These are phyloP conservation scores for Juglanconis sp. DNA, from an alignment of 2,329 filamentous ascomycete species.

Conservation along the genomic window DNA sequence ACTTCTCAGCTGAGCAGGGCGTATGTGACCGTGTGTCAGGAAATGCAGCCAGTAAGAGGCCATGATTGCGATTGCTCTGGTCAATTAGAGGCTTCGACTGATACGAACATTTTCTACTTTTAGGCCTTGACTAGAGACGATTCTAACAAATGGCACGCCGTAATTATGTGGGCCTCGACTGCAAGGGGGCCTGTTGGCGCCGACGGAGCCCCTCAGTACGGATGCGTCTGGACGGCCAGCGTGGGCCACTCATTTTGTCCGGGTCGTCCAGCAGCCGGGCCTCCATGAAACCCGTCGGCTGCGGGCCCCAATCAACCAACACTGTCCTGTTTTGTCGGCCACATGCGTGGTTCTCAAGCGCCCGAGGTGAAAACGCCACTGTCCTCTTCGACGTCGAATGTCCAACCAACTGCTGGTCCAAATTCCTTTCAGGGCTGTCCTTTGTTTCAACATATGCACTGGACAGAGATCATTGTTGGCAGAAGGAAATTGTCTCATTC, in stretches of 20 bases:
- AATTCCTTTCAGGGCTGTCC: not conserved
- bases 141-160: too few relatives aligned
- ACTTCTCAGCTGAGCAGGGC: too few relatives aligned
- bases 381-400: not conserved
- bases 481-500: not conserved
- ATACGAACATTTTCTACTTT: too few relatives aligned
- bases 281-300: not conserved
- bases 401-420: not conserved
- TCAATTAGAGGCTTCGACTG: too few relatives aligned
- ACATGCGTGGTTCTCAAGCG: not conserved
- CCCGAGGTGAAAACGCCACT: not conserved
- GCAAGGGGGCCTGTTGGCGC: not conserved
- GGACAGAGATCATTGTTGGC: not conserved
- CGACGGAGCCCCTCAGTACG: not conserved
- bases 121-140: too few relatives aligned
- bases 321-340: not conserved
- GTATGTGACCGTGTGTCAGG: too few relatives aligned
- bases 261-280: not conserved
- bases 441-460: not conserved
- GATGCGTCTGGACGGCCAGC: not conserved
- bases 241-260: not conserved
- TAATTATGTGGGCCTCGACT: too few relatives aligned
- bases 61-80: too few relatives aligned
- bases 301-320: not conserved
- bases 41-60: too few relatives aligned